These are phyloP conservation scores for Calonectria ilicicola DNA, from an alignment of 2,329 filamentous ascomycete species.

Conservation along the genomic window DNA sequence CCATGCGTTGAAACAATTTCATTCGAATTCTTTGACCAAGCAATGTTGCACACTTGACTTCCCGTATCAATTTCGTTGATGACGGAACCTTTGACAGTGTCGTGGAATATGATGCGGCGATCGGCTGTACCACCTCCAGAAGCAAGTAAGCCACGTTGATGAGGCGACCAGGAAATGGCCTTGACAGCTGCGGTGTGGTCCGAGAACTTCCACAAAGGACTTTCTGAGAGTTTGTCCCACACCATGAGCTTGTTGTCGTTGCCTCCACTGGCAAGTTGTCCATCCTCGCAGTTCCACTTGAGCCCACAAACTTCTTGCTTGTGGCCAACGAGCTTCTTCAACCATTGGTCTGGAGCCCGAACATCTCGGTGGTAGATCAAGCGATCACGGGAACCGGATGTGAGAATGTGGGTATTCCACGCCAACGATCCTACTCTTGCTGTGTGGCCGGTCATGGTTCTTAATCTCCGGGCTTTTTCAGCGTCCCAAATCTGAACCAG, in stretches of 20 bases:
- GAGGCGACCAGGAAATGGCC: conserved; percentile 97
- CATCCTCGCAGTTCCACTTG: conserved; percentile 97
- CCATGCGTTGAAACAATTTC: conserved; percentile 98
- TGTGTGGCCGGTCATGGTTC: conserved; percentile 97
- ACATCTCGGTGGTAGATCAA: conserved; percentile 97
- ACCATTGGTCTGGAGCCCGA: conserved; percentile 89
- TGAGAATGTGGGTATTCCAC: conserved; percentile 98
- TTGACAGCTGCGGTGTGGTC: conserved; percentile 98
- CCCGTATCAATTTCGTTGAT: conserved; percentile 95
- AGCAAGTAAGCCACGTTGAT: conserved; percentile 93
- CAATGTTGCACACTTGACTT: conserved; percentile 97
- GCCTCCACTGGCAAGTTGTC: conserved; percentile 92
- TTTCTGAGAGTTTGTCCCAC: conserved; percentile 96
- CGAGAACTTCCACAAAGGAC: conserved; percentile 92
- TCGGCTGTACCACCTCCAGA: conserved; percentile 97
- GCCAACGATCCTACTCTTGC: conserved; percentile 92
- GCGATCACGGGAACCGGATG: conserved; percentile 93
- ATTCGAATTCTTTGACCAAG: conserved; percentile 97
- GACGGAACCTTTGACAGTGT: conserved; percentile 84
- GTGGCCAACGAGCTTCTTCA: conserved; percentile 89
- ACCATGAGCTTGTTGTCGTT: conserved; percentile 99
- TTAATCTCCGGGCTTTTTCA: conserved; percentile 82
- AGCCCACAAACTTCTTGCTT: conserved; percentile 98
- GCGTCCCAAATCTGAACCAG: conserved; percentile 99
- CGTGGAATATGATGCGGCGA: conserved; percentile 97